phyloP scores from a whole-genome alignment of 208 protist species.

The Willaertia magna region DNA sequence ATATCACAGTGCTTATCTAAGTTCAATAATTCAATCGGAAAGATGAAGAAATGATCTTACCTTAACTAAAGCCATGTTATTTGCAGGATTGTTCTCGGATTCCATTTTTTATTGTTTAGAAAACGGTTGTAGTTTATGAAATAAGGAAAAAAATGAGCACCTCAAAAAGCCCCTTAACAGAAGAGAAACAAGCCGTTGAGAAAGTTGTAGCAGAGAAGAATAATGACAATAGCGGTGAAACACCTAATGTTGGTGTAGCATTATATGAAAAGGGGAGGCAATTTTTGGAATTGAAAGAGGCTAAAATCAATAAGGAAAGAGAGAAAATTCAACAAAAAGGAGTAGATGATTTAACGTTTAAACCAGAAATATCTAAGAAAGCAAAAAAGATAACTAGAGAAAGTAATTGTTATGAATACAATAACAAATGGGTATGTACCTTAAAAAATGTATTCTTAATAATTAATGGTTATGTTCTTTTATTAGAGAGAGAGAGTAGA shows the following conservation, averaged over 20 bases:
- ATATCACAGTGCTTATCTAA: slow-evolving; percentile 78
- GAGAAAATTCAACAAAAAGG: not conserved
- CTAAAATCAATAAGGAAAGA: not conserved
- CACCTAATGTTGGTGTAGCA: too few species aligned
- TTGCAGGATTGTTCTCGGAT: not conserved
- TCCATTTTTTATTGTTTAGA: not conserved
- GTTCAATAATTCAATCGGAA: not conserved
- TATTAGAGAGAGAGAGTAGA: not conserved
- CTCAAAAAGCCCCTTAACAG: not conserved
- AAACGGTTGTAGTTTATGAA: not conserved
- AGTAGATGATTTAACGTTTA: not conserved
- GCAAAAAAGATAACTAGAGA: not conserved
- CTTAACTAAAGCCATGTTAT: not conserved
- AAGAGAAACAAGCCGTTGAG: not conserved
- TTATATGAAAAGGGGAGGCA: not conserved
- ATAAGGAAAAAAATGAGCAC: too few species aligned
- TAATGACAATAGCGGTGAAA: not conserved
- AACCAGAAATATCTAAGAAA: not conserved
- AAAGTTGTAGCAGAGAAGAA: not conserved
- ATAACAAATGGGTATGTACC: not conserved
- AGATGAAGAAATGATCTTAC: not conserved
- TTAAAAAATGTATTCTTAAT: not conserved
- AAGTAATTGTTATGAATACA: not conserved
- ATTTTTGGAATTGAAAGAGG: not conserved
- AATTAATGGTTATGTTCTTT: not conserved